phyloP scores from a whole-genome alignment of 345 rosid genomes.

The Passiflora organensis region DNA sequence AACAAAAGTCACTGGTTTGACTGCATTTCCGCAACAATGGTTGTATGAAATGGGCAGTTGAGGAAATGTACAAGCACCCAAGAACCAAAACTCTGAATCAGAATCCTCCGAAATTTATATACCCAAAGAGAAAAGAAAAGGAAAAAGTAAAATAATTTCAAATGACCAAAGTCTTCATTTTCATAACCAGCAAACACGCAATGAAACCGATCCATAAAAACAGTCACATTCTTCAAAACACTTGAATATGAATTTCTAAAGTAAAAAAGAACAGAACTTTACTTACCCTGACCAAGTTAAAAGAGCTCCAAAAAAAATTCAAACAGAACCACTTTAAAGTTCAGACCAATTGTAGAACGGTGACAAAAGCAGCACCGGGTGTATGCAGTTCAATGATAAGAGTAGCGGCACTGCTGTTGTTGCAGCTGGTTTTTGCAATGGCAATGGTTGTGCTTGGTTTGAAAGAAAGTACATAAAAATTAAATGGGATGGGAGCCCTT shows the following conservation, averaged over 20 bases:
- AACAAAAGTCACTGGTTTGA: too few relatives aligned
- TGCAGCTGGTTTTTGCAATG: neutral
- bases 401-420: neutral
- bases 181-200: too few relatives aligned
- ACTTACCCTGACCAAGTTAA: conserved; percentile 25
- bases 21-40: too few relatives aligned
- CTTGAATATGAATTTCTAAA: neutral
- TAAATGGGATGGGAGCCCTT: conserved; percentile 18
- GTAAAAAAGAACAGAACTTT: neutral
- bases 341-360: conserved; percentile 24
- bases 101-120: too few relatives aligned
- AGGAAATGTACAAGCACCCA: too few relatives aligned
- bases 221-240: conserved; percentile 2
- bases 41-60: too few relatives aligned
- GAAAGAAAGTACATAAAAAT: conserved; percentile 31
- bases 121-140: too few relatives aligned
- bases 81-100: too few relatives aligned
- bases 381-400: too few relatives aligned
- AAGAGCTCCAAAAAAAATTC: neutral
- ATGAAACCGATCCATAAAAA: conserved; percentile 33
- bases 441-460: conserved; percentile 27
- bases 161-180: too few relatives aligned
- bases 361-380: neutral
- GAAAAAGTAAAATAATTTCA: too few relatives aligned
- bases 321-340: conserved; percentile 1